Evolutionary conservation across 2,329 filamentous ascomycete genomes (phyloP).

Genomic region (Escovopsis sp.): DNA sequence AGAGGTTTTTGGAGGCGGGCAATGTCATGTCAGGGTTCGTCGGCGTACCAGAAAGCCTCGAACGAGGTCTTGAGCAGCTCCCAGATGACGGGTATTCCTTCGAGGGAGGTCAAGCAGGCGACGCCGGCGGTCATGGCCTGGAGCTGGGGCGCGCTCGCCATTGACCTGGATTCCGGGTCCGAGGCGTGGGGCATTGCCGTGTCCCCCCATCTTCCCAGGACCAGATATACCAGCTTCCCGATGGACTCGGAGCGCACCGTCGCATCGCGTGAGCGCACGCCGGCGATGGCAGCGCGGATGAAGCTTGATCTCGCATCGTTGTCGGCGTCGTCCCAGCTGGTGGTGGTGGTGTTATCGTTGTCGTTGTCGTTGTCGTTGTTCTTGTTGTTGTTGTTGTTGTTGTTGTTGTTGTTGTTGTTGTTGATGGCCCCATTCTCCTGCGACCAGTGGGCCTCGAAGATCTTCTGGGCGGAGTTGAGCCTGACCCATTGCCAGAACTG

Average conservation of each 20-base stretch:
- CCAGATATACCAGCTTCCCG: slow-evolving; percentile 43
- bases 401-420: slow-evolving; percentile 14
- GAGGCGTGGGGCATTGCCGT: slow-evolving; percentile 40
- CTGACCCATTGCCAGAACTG: slow-evolving; percentile 73
- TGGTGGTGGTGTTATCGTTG: slow-evolving; percentile 24
- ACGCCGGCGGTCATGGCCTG: slow-evolving; percentile 43
- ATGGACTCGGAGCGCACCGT: slow-evolving; percentile 37
- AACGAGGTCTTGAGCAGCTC: slow-evolving; percentile 33
- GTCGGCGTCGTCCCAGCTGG: slow-evolving; percentile 51
- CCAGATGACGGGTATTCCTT: slow-evolving; percentile 38
- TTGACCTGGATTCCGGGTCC: slow-evolving; percentile 29
- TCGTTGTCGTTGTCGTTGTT: slow-evolving; percentile 38
- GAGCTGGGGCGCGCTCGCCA: slow-evolving; percentile 42
- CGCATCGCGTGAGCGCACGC: slow-evolving; percentile 29
- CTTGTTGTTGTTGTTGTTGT: slow-evolving; percentile 26
- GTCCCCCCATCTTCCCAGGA: slow-evolving; percentile 56
- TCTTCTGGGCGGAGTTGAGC: slow-evolving; percentile 57
- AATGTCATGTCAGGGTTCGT: not conserved
- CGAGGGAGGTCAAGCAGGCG: slow-evolving; percentile 33
- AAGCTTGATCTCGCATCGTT: slow-evolving; percentile 42
- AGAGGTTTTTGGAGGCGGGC: too few relatives aligned
- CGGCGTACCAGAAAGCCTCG: slow-evolving; percentile 36
- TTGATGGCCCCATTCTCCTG: slow-evolving; percentile 31
- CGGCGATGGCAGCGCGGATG: slow-evolving; percentile 36
- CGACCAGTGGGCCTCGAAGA: slow-evolving; percentile 66